phyloP scores from a whole-genome alignment of 2,329 filamentous ascomycete genomes.

The Colletotrichum caudatum region DNA sequence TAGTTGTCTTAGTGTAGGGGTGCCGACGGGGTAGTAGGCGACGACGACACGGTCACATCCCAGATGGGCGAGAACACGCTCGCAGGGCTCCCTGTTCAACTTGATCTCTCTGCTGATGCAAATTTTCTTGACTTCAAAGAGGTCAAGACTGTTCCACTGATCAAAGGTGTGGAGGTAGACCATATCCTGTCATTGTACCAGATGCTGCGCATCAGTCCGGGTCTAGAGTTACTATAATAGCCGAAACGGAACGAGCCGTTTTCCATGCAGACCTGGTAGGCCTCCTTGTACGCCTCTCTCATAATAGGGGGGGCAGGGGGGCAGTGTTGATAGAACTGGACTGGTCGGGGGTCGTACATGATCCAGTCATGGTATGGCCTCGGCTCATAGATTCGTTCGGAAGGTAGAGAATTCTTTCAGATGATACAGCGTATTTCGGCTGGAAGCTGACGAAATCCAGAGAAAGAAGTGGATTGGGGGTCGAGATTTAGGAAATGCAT shows the following conservation, averaged over 20 bases:
- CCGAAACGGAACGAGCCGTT: background rate
- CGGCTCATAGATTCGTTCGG: conserved; percentile 3
- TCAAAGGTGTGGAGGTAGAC: background rate
- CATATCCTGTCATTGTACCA: conserved; percentile 4
- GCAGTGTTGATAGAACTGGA: background rate
- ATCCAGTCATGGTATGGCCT: background rate
- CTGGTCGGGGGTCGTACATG: background rate
- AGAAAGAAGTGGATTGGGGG: background rate
- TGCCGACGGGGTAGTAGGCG: background rate
- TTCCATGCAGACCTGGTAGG: background rate
- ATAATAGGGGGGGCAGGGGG: background rate
- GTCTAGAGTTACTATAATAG: background rate
- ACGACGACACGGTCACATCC: background rate
- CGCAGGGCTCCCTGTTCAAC: background rate
- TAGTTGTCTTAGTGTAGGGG: background rate
- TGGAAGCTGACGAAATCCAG: background rate
- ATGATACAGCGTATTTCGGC: background rate
- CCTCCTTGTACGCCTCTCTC: background rate
- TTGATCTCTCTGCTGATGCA: background rate
- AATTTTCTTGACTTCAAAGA: background rate
- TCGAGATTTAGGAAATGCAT: background rate
- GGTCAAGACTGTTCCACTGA: background rate
- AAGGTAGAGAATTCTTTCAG: background rate
- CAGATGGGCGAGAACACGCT: background rate
- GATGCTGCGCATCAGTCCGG: background rate